A percentile compares a stretch with the other conserved stretches of the same genome.
phyloP scores from a whole-genome alignment of 352 stramenopile species.

The Globisporangium polare region DNA sequence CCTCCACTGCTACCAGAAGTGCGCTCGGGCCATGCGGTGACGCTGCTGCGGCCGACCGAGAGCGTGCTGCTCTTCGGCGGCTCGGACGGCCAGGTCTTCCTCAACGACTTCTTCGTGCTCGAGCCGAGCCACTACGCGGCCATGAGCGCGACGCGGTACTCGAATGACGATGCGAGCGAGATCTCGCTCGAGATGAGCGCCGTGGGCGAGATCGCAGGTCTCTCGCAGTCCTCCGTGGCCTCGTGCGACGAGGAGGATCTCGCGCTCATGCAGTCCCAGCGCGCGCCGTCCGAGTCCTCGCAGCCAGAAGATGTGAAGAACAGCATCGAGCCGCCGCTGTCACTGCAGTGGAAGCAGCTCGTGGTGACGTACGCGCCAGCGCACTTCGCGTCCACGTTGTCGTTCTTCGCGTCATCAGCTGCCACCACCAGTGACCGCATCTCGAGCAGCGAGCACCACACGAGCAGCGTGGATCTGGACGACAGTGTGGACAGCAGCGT shows the following conservation, averaged over 20 bases:
- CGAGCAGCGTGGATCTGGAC: conserved; percentile 20
- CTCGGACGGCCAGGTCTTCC: conserved; percentile 52
- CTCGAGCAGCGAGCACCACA: conserved; percentile 12
- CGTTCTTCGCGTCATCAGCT: conserved; percentile 11
- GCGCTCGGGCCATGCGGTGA: conserved; percentile 59
- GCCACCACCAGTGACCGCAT: conserved; percentile 10
- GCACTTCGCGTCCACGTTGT: conserved; percentile 15
- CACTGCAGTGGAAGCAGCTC: conserved; percentile 53
- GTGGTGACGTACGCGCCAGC: conserved; percentile 29
- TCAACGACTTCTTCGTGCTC: conserved; percentile 42
- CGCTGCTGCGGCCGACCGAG: conserved; percentile 34
- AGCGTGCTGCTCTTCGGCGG: conserved; percentile 65
- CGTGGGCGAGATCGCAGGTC: conserved; percentile 11
- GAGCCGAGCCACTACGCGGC: conserved; percentile 7
- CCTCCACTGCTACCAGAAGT: not conserved
- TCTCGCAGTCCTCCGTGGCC: conserved; percentile 8
- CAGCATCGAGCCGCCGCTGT: not conserved
- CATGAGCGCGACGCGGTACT: conserved; percentile 3
- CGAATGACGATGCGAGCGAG: not conserved
- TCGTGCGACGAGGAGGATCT: conserved; percentile 5
- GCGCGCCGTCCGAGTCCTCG: conserved; percentile 4
- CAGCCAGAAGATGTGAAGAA: not conserved
- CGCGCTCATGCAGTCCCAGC: conserved; percentile 6
- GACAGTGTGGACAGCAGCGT: not conserved
- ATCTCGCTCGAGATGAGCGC: conserved; percentile 12